Conservation (phyloP, 73 alveolate genomes). For the Tetrahymena malaccensis region DNA sequence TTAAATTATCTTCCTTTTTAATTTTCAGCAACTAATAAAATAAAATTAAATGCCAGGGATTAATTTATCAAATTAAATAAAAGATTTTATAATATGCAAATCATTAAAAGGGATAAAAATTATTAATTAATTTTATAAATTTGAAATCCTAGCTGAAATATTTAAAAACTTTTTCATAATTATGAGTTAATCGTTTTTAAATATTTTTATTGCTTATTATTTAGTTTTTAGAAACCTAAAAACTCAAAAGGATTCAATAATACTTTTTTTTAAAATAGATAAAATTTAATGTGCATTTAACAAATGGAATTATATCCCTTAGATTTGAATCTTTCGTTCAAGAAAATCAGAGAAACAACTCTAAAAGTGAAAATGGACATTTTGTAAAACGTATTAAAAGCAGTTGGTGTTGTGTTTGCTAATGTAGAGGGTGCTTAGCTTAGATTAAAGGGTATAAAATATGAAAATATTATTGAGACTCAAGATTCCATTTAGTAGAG, state of each 20-base stretch:
- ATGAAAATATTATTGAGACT: slow-evolving; percentile 59
- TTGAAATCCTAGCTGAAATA: too few species aligned
- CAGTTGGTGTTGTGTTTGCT: slow-evolving; percentile 63
- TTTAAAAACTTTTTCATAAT: too few species aligned
- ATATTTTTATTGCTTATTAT: too few species aligned
- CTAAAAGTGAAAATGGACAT: slow-evolving; percentile 39
- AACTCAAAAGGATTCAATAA: too few species aligned
- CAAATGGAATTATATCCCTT: slow-evolving; percentile 30
- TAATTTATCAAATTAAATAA: too few species aligned
- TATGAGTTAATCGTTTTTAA: too few species aligned
- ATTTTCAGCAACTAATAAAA: too few species aligned
- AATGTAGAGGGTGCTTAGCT: slow-evolving; percentile 78
- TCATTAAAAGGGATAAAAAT: too few species aligned
- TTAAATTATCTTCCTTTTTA: not conserved
- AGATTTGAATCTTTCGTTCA: slow-evolving; percentile 1
- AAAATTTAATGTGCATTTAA: slow-evolving; percentile 19
- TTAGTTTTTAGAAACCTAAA: too few species aligned
- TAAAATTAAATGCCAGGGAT: too few species aligned
- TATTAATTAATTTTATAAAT: too few species aligned
- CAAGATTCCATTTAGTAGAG: slow-evolving; percentile 37
- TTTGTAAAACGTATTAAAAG: slow-evolving; percentile 27
- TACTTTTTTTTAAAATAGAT: not conserved
- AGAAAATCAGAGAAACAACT: slow-evolving; percentile 1
- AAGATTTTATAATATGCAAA: too few species aligned
- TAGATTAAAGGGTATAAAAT: slow-evolving; percentile 55